phyloP scores from a whole-genome alignment of 495 filamentous ascomycete genomes.

The Talaromyces wortmannii region DNA sequence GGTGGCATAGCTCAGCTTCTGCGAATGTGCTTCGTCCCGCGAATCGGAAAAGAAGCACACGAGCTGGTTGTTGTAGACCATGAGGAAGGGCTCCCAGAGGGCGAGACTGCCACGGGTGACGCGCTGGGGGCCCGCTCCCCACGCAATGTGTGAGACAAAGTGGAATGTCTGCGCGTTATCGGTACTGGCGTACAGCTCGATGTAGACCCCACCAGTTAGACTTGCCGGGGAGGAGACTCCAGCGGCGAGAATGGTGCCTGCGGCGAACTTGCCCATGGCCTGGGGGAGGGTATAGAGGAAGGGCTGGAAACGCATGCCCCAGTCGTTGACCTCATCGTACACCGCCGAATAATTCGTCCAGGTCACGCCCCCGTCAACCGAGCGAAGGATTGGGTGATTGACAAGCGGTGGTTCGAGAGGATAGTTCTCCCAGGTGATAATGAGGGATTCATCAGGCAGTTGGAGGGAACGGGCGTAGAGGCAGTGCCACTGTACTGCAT shows the following conservation, averaged over 20 bases:
- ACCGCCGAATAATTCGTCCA: conserved; percentile 58
- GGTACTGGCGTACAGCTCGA: conserved; percentile 58
- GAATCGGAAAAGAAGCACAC: conserved; percentile 67
- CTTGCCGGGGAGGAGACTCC: conserved; percentile 59
- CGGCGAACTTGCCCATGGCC: conserved; percentile 44
- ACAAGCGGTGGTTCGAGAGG: conserved; percentile 46
- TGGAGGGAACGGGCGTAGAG: conserved; percentile 18
- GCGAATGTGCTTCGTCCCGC: conserved; percentile 55
- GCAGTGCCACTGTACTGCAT: too few species aligned
- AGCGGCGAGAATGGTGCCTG: conserved; percentile 55
- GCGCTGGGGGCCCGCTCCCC: conserved; percentile 52
- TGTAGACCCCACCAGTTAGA: conserved; percentile 53
- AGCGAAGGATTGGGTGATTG: conserved; percentile 61
- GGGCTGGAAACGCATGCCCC: conserved; percentile 62
- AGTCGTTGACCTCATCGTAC: conserved; percentile 54
- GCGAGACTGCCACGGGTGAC: conserved; percentile 59
- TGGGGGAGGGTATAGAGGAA: conserved; percentile 55
- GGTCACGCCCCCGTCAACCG: conserved; percentile 50
- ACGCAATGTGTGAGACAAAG: conserved; percentile 58
- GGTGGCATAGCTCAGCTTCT: conserved; percentile 58
- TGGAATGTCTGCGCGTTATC: conserved; percentile 57
- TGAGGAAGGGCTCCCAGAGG: conserved; percentile 65
- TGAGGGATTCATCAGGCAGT: conserved; percentile 17
- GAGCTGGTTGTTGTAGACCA: conserved; percentile 46
- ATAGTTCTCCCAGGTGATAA: conserved; percentile 56